A percentile compares a stretch with the other conserved stretches of the same genome.
phyloP scores from a whole-genome alignment of 2,329 filamentous ascomycete genomes.

The Exophiala phaeomuriformis region DNA sequence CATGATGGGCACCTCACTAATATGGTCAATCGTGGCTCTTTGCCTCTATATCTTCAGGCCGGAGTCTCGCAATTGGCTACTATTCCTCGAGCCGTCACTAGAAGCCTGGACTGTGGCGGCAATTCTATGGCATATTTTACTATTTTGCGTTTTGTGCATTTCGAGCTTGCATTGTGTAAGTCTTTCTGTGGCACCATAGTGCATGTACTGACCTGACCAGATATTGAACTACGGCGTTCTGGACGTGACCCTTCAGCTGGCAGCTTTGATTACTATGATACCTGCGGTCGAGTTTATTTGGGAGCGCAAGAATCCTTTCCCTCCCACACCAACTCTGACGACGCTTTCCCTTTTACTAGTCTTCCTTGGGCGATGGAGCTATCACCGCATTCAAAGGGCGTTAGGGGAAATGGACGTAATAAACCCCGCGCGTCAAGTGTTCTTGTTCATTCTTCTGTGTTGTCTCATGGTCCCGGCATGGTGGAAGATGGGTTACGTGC shows the following conservation, averaged over 20 bases:
- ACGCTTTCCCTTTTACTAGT: slow-evolving; percentile 24
- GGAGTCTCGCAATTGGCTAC: slow-evolving; percentile 36
- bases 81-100: slow-evolving; percentile 32
- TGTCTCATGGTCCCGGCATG: slow-evolving; percentile 37
- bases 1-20: slow-evolving; percentile 28
- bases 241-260: slow-evolving; percentile 21
- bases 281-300: slow-evolving; percentile 24
- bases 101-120: slow-evolving; percentile 30
- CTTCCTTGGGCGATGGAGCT: slow-evolving; percentile 19
- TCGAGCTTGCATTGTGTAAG: slow-evolving; percentile 38
- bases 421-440: slow-evolving; percentile 6
- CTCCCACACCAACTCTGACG: slow-evolving; percentile 19
- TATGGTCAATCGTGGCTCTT: slow-evolving; percentile 33
- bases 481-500: slow-evolving; percentile 35
- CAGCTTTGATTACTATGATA: slow-evolving; percentile 21
- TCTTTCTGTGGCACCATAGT: not conserved
- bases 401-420: slow-evolving; percentile 16
- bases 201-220: slow-evolving; percentile 19
- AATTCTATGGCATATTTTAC: slow-evolving; percentile 32
- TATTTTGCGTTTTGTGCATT: slow-evolving; percentile 32
- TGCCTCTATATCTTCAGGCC: slow-evolving; percentile 34
- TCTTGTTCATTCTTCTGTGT: slow-evolving; percentile 34
- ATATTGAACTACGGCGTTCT: slow-evolving; percentile 22
- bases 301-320: slow-evolving; percentile 24
- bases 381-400: slow-evolving; percentile 19